Conservation (phyloP, 331 rosid genomes). For the Saraca asoca region DNA sequence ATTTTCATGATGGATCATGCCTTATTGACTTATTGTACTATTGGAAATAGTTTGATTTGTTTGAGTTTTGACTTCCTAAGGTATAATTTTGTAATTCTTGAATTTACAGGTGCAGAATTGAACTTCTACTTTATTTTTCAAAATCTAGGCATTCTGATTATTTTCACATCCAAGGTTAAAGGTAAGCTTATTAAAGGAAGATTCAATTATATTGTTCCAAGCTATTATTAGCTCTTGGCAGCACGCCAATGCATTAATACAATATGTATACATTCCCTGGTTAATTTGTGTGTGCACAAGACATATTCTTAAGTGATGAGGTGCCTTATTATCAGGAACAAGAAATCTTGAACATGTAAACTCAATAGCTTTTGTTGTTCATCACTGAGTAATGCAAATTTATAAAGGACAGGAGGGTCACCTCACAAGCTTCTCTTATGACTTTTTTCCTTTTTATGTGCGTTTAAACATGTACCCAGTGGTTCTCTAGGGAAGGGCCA, state of each 20-base stretch:
- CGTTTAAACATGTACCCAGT: too few species aligned
- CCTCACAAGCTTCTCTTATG: too few species aligned
- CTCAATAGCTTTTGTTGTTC: not conserved
- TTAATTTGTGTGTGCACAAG: not conserved
- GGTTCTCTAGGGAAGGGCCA: too few species aligned
- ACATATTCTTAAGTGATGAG: not conserved
- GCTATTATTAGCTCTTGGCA: not conserved
- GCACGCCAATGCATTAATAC: not conserved
- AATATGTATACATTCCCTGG: not conserved
- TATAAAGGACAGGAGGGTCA: too few species aligned
- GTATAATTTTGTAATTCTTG: too few species aligned
- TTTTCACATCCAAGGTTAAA: too few species aligned
- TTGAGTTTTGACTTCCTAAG: not conserved
- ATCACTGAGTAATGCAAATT: too few species aligned
- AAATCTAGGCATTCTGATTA: not conserved
- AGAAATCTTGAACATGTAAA: too few species aligned
- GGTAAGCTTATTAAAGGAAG: not conserved
- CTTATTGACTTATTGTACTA: too few species aligned
- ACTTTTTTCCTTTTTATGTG: too few species aligned
- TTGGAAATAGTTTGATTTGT: too few species aligned
- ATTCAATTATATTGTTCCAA: not conserved
- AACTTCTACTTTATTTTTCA: not conserved
- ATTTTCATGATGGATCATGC: too few species aligned
- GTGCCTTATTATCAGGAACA: not conserved
- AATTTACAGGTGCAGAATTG: not conserved